A percentile compares a stretch with the other conserved stretches of the same genome.
These are phyloP conservation scores for Clarireedia homoeocarpa DNA, from an alignment of 2,329 filamentous ascomycete species.

Conservation along the genomic window DNA sequence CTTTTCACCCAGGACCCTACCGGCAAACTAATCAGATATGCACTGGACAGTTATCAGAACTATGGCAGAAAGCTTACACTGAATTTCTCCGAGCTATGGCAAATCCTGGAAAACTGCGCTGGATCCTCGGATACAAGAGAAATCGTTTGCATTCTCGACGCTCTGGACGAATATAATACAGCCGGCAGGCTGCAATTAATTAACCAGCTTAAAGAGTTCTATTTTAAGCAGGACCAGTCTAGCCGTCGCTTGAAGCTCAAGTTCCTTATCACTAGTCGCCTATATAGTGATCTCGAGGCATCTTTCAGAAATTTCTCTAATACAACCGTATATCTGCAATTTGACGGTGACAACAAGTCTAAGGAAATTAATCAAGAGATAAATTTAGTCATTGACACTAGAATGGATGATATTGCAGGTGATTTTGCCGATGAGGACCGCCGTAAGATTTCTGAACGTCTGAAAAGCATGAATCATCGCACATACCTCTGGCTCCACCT, in stretches of 20 bases:
- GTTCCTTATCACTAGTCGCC: conserved; percentile 2
- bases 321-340: not conserved
- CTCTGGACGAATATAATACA: not conserved
- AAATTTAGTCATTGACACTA: conserved; percentile 7
- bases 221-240: too few relatives aligned
- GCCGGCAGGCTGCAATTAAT: not conserved
- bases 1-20: not conserved
- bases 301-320: not conserved
- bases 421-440: not conserved
- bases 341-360: not conserved
- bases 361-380: conserved; percentile 2
- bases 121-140: not conserved
- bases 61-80: not conserved
- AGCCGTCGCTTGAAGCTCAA: not conserved
- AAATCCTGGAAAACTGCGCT: not conserved
- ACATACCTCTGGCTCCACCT: conserved; percentile 12
- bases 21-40: not conserved
- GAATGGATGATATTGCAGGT: not conserved
- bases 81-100: not conserved
- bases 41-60: not conserved
- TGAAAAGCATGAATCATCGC: not conserved
- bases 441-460: not conserved
- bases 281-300: conserved; percentile 4
- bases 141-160: not conserved
- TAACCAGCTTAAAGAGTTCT: not conserved